These are phyloP conservation scores for Cryptococcus sp. DNA, from an alignment of 1,284 basidiomycete genomes.

Conservation along the genomic window DNA sequence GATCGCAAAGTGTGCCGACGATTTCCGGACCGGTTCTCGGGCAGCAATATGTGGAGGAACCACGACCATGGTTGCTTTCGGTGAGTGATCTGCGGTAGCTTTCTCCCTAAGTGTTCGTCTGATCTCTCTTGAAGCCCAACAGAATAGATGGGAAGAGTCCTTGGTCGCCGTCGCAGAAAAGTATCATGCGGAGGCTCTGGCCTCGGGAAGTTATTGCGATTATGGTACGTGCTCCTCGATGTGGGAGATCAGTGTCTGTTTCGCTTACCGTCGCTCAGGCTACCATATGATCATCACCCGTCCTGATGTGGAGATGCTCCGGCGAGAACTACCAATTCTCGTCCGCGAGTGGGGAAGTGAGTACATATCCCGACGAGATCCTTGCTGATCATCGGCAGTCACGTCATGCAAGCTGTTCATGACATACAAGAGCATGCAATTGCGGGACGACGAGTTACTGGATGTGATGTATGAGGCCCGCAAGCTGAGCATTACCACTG, in stretches of 20 bases:
- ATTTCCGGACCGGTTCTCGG: conserved; percentile 19
- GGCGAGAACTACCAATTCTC: conserved; percentile 18
- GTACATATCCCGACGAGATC: conserved; percentile 2
- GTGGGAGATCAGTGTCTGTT: no score
- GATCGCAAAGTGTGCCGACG: conserved; percentile 18
- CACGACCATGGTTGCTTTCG: conserved; percentile 23
- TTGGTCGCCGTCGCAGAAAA: conserved; percentile 16
- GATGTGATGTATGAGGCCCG: conserved; percentile 22
- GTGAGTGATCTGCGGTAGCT: no score
- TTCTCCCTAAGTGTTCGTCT: no score
- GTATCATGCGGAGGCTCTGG: conserved; percentile 14
- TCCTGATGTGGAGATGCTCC: conserved; percentile 12
- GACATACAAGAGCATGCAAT: conserved; percentile 18
- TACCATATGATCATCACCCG: conserved; percentile 24
- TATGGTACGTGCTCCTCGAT: no score
- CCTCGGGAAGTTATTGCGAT: conserved; percentile 17
- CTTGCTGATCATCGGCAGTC: not conserved
- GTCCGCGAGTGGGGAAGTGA: conserved; percentile 19
- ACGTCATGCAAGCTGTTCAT: conserved; percentile 21
- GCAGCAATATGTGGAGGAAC: conserved; percentile 24
- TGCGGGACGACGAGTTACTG: conserved; percentile 20
- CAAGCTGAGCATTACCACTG: conserved; percentile 20
- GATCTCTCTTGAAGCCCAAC: no score
- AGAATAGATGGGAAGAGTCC: no score
- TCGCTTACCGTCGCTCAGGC: no score